Percentiles rank a stretch among this genome's conserved stretches.
Evolutionary conservation across 169 alveolate genomes (phyloP).

Genomic region (Theileria annulata): DNA sequence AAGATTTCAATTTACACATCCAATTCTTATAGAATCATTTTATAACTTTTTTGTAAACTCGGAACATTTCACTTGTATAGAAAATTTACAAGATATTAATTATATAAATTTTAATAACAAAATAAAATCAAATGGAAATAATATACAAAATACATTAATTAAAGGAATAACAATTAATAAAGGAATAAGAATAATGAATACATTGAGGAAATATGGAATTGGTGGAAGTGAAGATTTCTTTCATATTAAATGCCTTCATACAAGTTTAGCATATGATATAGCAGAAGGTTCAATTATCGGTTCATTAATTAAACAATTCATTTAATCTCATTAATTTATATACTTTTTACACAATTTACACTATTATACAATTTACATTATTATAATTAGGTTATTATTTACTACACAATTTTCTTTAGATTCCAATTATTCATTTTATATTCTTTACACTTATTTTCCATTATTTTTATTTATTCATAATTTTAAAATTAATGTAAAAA

Average conservation of each 20-base stretch:
- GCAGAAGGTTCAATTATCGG: conserved; percentile 54
- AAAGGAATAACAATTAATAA: conserved; percentile 18
- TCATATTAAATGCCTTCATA: conserved; percentile 76
- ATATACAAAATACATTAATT: background rate
- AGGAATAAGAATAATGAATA: conserved; percentile 66
- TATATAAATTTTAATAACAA: too few relatives aligned
- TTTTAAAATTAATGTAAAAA: too few relatives aligned
- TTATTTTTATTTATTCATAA: too few relatives aligned
- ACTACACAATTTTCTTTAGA: background rate
- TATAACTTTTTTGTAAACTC: conserved; percentile 53
- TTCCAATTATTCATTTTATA: too few relatives aligned
- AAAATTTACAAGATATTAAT: background rate
- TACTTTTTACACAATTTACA: background rate
- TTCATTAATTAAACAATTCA: conserved; percentile 12
- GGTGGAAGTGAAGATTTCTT: conserved; percentile 73
- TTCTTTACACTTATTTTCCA: background rate
- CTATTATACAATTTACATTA: too few relatives aligned
- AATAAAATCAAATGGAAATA: background rate
- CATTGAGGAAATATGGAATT: conserved; percentile 70
- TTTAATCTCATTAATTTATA: background rate
- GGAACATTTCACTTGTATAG: background rate
- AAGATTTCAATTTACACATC: conserved; percentile 58
- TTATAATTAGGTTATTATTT: too few relatives aligned
- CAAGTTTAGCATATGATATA: conserved; percentile 65
- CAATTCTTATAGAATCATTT: conserved; percentile 15